Base-by-base conservation (phyloP, 2,329 filamentous ascomycete species). In the Coniella vitis region DNA sequence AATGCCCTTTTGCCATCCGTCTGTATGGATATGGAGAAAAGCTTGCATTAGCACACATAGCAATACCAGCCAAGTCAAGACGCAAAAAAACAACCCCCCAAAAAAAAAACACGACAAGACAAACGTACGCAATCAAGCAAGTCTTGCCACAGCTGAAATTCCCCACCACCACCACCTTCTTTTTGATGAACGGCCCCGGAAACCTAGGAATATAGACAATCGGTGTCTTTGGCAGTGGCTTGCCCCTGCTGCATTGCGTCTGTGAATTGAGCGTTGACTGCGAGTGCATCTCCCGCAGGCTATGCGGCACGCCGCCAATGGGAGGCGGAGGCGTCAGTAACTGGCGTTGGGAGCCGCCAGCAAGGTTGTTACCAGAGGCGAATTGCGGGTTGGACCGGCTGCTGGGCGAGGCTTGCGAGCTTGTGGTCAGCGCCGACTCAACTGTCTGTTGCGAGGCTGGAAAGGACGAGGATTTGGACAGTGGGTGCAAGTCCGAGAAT, bases 61-160 rank as follows among this genome's bases (percentile, higher is more conserved):
- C n/a, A n/a, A n/a, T n/a, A n/a, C n/a, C n/a, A n/a, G n/a, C n/a
- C n/a, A n/a, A n/a, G n/a, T n/a, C n/a, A n/a, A n/a, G n/a, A n/a
- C n/a, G n/a, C n/a, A n/a, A n/a, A n/a, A n/a, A n/a, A n/a, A n/a
- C n/a, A n/a, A n/a, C n/a, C 47, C 9, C 19, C 40, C 13, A 14
- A 9, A 31, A 35, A 12, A 21, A 16, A 20, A 12, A 4, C 42
- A 14, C 2, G 17, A 13, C 17, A 7, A 32, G 3, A 34, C n/a
- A 21, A 5, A 9, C 47, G 16, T 45, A 49, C 44, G 51, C 51
- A 32, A 53, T 51, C 22, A 53, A 20, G 31, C 51, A 45, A 19
- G 51, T 53, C 44, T 53, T 53, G 7, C 51, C 51, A 19, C 51
- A 53, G 44, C 51, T 53, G 22, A 53, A 48, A 21, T 51, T 53